Percentiles rank a stretch among this genome's conserved stretches.
Evolutionary conservation across 2,329 filamentous ascomycete species (phyloP).

Genomic region (Penicillium expansum): DNA sequence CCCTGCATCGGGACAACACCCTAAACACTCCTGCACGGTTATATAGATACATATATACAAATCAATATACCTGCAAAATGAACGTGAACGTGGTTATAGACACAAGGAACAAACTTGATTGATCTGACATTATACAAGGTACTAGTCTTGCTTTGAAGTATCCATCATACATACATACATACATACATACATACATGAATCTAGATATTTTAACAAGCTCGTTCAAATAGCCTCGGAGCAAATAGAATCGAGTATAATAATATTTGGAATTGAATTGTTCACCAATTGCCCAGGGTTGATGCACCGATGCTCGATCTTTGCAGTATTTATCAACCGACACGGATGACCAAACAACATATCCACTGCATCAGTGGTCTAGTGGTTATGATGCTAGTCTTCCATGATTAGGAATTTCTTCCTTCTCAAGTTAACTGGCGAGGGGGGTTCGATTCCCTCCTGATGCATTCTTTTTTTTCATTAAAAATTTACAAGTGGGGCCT

Average conservation of each 20-base stretch:
- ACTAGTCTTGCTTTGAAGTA: neutral
- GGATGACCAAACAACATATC: too few species aligned
- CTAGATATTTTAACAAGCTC: neutral
- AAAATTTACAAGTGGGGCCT: neutral
- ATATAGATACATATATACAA: neutral
- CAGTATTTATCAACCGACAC: too few species aligned
- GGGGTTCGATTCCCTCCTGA: conserved; percentile 3
- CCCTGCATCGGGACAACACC: neutral
- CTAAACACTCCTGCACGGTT: neutral
- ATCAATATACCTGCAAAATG: neutral
- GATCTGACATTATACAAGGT: neutral
- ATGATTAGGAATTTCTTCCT: neutral
- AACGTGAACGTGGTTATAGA: too few species aligned
- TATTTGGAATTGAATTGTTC: neutral
- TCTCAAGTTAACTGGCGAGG: neutral
- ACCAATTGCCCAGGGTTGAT: neutral
- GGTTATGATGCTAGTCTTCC: conserved; percentile 3
- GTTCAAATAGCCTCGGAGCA: neutral
- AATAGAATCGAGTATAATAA: neutral
- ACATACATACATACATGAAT: neutral
- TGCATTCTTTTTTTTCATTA: neutral
- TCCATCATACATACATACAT: neutral
- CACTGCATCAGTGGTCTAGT: conserved; percentile 1
- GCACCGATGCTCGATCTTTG: too few species aligned
- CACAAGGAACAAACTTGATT: too few species aligned